Conservation (phyloP, 2,329 filamentous ascomycete species). For the Talaromyces sp. region DNA sequence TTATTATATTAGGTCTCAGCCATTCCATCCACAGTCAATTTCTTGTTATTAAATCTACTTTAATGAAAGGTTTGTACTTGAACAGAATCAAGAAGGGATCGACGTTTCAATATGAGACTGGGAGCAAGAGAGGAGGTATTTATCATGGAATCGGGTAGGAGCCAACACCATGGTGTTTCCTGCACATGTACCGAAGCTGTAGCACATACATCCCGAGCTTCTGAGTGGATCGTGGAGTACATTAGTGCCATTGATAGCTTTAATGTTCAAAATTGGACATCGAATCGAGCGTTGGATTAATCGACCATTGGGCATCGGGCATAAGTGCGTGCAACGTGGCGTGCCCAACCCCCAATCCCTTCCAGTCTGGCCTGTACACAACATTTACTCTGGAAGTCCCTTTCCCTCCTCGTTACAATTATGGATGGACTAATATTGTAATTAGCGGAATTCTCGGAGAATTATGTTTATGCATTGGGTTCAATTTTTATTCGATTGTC, state of each 20-base stretch:
- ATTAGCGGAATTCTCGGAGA: neutral
- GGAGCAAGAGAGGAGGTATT: neutral
- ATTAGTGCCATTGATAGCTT: neutral
- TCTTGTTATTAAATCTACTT: neutral
- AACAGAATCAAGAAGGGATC: neutral
- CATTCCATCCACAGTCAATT: neutral
- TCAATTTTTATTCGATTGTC: neutral
- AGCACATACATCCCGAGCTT: neutral
- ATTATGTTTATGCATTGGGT: neutral
- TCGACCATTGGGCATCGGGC: conserved; percentile 25
- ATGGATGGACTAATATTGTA: neutral
- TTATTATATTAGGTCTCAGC: neutral
- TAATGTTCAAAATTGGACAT: neutral
- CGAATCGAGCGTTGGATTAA: conserved; percentile 13
- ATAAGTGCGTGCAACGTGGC: conserved; percentile 25
- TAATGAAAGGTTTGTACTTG: neutral
- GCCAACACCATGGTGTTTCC: neutral
- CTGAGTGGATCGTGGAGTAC: conserved; percentile 19
- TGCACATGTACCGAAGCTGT: conserved; percentile 2
- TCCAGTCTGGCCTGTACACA: neutral
- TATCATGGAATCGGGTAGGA: neutral
- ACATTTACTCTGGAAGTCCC: neutral
- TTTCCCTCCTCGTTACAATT: neutral
- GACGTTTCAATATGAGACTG: neutral
- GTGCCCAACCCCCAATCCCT: conserved; percentile 16